Base-by-base conservation (phyloP, 2,329 filamentous ascomycete genomes). In the Phaeosphaeria sp. region DNA sequence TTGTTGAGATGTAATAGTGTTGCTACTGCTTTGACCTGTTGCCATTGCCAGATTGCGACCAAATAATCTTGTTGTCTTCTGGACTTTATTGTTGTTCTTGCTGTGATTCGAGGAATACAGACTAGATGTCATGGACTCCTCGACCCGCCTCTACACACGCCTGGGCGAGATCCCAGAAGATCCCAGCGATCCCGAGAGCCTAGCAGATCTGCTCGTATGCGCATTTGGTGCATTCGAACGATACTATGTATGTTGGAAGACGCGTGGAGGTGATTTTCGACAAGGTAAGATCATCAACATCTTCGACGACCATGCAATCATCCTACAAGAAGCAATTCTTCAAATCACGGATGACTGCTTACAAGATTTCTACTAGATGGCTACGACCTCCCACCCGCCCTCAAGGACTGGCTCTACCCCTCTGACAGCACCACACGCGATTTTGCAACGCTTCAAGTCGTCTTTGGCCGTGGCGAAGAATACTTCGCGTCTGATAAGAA, bases 201-300 rank as follows among this genome's bases (percentile, higher is more conserved):
- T 79, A 50, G 63, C 76, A 20, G 76, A 77, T 51, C 61, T 78
- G 9, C 55, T 79, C 2, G 72, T 78, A 4, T 77, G 75, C 54
- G 77, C 76, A 0, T 76, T 78, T 50, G 77, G 76, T 0, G 76
- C 76, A 0, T 79, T 79, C 39, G 77, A 77, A 44, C 64, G 75
- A 46, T 78, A 78, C 53, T 79, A 77, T 48, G 66, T 79, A 7
- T 78, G 76, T 52, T 79, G 75, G 77, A 77, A 72, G 56, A 77
- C 71, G 18, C 66, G 63, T 41, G 62, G 63, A 18, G 76, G 77
- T 7, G 64, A 72, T 25, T 78, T 72, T 50, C 68, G 64, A 46
- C 76, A 78, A 72, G 76, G 76, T 77, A 54, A 33, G 62, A 4
- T 1, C 20, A 27, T n/a, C 46, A 10, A 30, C 6, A 33, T n/a